A percentile compares a stretch with the other conserved stretches of the same genome.
These are phyloP conservation scores for Hymenoscyphus infarciens DNA, from an alignment of 2,329 filamentous ascomycete genomes.

Conservation along the genomic window DNA sequence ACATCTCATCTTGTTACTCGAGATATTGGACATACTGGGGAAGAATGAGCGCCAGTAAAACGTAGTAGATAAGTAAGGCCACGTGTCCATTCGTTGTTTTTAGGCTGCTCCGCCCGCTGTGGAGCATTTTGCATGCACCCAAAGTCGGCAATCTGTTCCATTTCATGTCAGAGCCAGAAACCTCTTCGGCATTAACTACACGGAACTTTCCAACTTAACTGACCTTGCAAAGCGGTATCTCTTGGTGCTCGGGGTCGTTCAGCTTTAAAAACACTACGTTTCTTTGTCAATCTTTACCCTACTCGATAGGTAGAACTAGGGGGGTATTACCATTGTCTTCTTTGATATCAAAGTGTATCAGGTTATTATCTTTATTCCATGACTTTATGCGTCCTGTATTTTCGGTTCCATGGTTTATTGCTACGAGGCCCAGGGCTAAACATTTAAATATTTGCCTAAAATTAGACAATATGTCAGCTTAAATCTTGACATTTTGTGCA, in stretches of 20 bases:
- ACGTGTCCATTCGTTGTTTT: not conserved
- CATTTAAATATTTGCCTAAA: not conserved
- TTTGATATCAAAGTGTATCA: not conserved
- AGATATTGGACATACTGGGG: not conserved
- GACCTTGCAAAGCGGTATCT: not conserved
- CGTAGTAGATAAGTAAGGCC: not conserved
- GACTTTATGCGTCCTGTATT: too few relatives aligned
- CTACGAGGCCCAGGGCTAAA: not conserved
- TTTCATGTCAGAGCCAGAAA: not conserved
- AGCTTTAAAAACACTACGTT: not conserved
- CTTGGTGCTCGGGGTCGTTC: not conserved
- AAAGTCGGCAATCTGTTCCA: not conserved
- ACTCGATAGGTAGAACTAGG: not conserved
- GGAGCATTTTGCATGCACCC: not conserved
- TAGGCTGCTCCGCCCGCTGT: not conserved
- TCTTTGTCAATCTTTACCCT: not conserved
- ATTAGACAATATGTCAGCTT: not conserved
- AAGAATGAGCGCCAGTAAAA: not conserved
- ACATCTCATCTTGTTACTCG: not conserved
- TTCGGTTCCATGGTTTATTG: not conserved
- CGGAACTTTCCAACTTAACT: not conserved
- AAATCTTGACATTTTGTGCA: not conserved
- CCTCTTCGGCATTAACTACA: not conserved
- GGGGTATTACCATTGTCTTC: not conserved
- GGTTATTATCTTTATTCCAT: not conserved